phyloP scores from a whole-genome alignment of 495 filamentous ascomycete genomes.

The Neurospora sp. region DNA sequence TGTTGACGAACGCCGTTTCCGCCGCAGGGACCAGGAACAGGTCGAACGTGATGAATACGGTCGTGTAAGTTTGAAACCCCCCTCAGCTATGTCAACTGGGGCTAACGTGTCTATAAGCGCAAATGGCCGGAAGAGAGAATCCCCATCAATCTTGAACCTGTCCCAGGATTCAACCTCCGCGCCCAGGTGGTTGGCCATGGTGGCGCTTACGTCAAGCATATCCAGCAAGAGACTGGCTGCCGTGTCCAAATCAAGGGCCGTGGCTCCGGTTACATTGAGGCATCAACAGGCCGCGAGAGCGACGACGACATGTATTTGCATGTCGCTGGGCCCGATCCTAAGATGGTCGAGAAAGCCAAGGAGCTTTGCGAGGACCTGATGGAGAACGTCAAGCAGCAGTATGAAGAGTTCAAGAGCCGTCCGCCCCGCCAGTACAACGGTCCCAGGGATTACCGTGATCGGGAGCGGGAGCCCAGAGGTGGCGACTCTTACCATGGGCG shows the following conservation, averaged over 20 bases:
- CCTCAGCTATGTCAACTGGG: not conserved
- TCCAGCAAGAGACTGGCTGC: slow-evolving; percentile 87
- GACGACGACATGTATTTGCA: slow-evolving; percentile 95
- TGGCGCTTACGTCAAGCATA: slow-evolving; percentile 92
- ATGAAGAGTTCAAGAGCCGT: slow-evolving; percentile 80
- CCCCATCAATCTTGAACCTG: slow-evolving; percentile 76
- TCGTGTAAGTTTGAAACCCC: slow-evolving; percentile 49
- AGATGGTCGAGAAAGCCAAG: slow-evolving; percentile 77
- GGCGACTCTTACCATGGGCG: slow-evolving; percentile 29
- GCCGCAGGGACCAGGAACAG: slow-evolving; percentile 76
- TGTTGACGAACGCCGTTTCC: slow-evolving; percentile 90
- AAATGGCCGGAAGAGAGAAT: slow-evolving; percentile 99
- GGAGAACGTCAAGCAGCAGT: slow-evolving; percentile 70
- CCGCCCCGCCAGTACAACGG: slow-evolving; percentile 60
- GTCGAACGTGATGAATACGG: slow-evolving; percentile 95
- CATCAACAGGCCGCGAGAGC: slow-evolving; percentile 70
- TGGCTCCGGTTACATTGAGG: slow-evolving; percentile 90
- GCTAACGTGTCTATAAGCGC: slow-evolving; percentile 42
- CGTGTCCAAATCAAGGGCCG: slow-evolving; percentile 96
- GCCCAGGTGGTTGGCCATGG: slow-evolving; percentile 92
- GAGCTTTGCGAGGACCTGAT: slow-evolving; percentile 82
- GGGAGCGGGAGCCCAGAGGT: slow-evolving; percentile 17
- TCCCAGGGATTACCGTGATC: slow-evolving; percentile 19
- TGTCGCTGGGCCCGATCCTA: slow-evolving; percentile 80
- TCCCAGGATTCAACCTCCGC: slow-evolving; percentile 92